phyloP scores from a whole-genome alignment of 208 protist species.

The Leptomonas pyrrhocoris region DNA sequence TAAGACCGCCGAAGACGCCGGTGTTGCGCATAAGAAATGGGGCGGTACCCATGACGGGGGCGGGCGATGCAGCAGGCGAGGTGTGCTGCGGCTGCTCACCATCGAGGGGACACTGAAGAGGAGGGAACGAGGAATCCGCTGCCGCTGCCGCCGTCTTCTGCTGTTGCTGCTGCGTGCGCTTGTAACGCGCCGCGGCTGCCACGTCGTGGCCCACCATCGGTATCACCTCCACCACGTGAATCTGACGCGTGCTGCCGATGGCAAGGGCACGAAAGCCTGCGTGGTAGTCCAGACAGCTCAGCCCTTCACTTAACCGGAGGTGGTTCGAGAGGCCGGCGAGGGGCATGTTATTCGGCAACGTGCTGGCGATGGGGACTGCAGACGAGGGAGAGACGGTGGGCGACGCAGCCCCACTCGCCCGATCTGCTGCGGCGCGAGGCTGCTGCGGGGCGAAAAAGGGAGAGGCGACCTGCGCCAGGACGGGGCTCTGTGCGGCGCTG shows the following conservation, averaged over 20 bases:
- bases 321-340: slow-evolving; percentile 33
- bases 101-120: background rate
- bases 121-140: background rate
- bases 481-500: slow-evolving; percentile 7
- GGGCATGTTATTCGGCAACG: slow-evolving; percentile 18
- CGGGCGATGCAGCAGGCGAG: slow-evolving; percentile 1
- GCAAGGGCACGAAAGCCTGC: slow-evolving; percentile 64
- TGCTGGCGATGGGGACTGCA: slow-evolving; percentile 1
- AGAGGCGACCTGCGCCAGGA: background rate
- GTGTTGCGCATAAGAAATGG: slow-evolving; percentile 57
- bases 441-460: background rate
- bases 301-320: slow-evolving; percentile 54
- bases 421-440: slow-evolving; percentile 3
- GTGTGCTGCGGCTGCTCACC: slow-evolving; percentile 2
- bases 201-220: slow-evolving; percentile 43
- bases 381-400: background rate
- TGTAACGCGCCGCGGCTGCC: slow-evolving; percentile 16
- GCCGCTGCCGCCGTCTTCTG: background rate
- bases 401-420: background rate
- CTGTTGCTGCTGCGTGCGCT: slow-evolving; percentile 21
- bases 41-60: slow-evolving; percentile 12
- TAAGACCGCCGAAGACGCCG: slow-evolving; percentile 61
- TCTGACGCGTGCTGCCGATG: slow-evolving; percentile 71
- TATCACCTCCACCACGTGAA: slow-evolving; percentile 76
- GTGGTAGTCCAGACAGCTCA: slow-evolving; percentile 74